phyloP scores from a whole-genome alignment of 164 flowering plant species.

The Stephania yunnanensis region DNA sequence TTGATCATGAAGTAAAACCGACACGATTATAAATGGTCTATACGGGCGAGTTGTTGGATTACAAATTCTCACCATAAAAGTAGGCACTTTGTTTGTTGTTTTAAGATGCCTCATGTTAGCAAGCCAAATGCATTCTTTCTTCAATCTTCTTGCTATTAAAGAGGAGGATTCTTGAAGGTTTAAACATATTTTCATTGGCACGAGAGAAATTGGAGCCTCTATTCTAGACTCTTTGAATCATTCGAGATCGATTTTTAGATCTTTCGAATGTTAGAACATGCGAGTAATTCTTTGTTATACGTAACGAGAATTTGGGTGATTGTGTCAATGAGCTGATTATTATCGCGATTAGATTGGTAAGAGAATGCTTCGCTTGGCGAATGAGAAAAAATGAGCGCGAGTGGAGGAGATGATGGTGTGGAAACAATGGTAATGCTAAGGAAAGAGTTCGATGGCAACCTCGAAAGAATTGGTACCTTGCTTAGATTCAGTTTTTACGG shows the following conservation, averaged over 20 bases:
- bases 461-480: too few relatives aligned
- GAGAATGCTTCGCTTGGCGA: too few relatives aligned
- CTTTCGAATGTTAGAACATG: neutral
- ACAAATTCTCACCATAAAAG: neutral
- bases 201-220: neutral
- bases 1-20: neutral
- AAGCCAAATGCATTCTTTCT: too few relatives aligned
- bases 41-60: neutral
- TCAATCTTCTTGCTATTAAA: too few relatives aligned
- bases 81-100: neutral
- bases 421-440: neutral
- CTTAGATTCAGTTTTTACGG: too few relatives aligned
- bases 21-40: slow-evolving; percentile 9
- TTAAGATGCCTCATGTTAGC: neutral
- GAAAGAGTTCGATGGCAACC: neutral
- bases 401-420: neutral
- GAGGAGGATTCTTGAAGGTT: neutral
- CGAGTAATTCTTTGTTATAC: neutral
- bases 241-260: neutral
- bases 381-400: too few relatives aligned
- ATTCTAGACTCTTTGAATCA: neutral
- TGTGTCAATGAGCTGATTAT: too few relatives aligned
- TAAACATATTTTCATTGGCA: neutral
- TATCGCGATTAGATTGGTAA: too few relatives aligned
- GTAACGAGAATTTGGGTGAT: neutral